Base-by-base conservation (phyloP, 305 asterid species). In the Nicotiana rustica region DNA sequence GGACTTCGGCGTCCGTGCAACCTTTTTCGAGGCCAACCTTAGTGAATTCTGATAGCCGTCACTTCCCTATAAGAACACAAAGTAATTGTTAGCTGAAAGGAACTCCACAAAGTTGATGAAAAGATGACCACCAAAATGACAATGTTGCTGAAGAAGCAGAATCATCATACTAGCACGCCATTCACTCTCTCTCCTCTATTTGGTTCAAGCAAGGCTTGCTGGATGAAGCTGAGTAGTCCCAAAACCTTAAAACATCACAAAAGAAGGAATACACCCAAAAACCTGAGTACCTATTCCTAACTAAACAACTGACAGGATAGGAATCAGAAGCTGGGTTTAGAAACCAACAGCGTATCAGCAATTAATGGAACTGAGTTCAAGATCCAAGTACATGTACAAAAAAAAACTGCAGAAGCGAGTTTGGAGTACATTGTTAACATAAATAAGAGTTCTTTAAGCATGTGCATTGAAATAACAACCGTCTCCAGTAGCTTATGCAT, bases 1-100 rank as follows among this genome's bases (percentile, higher is more conserved):
- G 77, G 89, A 88, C 57, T 78, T 88, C 56, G 82, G 91, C 87
- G 70, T 80, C 82, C 86, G 79, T 78, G 77, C 85, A 77, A 71
- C 87, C 81, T 80, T 66, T 38, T 78, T 79, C 19, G 85, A 76
- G 41, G 75, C 82, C 68, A 76, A 79, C 57, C 75, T 65, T 56
- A 67, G 68, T 35, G 67, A 41, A 81, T 67, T 82, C 60, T 59
- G 76, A 36, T 6, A 55, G 64, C 41, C 38, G 75, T 81, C 80
- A 75, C 75, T 55, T 75, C 78, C 88, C 89, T 87, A 64, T 13
- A 18, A 52, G 7, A 64, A 78, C 31, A 61, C 25, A 31, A 8
- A 15, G 79, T 66, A 31, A 29, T 9, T 31, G 25, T 81, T 49
- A 81, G n/a, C 78, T 81, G 29, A 49, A 57, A 81, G 49, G 57